These are phyloP conservation scores for Hygrophoropsis aurantiaca DNA, from an alignment of 768 basidiomycete species.

Conservation along the genomic window DNA sequence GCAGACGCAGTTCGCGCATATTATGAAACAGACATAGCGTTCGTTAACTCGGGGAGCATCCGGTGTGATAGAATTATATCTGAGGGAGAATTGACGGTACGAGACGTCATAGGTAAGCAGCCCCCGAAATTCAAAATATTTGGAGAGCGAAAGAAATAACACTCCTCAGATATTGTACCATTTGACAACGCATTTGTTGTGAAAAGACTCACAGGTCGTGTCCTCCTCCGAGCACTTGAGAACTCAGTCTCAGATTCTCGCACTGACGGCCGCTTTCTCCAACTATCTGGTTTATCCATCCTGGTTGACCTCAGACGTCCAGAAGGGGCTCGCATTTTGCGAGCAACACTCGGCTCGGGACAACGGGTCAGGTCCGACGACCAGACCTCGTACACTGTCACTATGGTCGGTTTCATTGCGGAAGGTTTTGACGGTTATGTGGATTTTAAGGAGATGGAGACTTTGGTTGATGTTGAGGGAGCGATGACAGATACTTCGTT, in stretches of 20 bases:
- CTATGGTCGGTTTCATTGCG: conserved; percentile 11
- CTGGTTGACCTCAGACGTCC: conserved; percentile 2
- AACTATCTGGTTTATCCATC: conserved; percentile 4
- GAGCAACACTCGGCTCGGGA: conserved; percentile 3
- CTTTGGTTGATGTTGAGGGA: background rate
- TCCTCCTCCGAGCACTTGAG: conserved; percentile 1
- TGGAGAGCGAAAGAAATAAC: too few relatives aligned
- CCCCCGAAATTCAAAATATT: too few relatives aligned
- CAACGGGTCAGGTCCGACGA: background rate
- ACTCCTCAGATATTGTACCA: background rate
- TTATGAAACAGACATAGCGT: background rate
- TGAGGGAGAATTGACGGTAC: background rate
- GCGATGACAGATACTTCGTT: conserved; percentile 7
- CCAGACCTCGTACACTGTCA: conserved; percentile 5
- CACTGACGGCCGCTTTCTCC: conserved; percentile 4
- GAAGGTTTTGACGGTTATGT: conserved; percentile 10
- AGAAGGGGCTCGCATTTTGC: conserved; percentile 3
- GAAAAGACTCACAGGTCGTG: background rate
- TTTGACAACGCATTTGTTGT: background rate
- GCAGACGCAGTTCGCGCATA: background rate
- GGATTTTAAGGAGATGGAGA: conserved; percentile 4
- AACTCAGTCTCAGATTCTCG: conserved; percentile 5
- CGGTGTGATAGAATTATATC: background rate
- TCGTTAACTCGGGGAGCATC: background rate
- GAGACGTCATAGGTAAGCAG: conserved; percentile 14